phyloP scores from a whole-genome alignment of 495 filamentous ascomycete genomes.

The Lophiostoma macrostomum region DNA sequence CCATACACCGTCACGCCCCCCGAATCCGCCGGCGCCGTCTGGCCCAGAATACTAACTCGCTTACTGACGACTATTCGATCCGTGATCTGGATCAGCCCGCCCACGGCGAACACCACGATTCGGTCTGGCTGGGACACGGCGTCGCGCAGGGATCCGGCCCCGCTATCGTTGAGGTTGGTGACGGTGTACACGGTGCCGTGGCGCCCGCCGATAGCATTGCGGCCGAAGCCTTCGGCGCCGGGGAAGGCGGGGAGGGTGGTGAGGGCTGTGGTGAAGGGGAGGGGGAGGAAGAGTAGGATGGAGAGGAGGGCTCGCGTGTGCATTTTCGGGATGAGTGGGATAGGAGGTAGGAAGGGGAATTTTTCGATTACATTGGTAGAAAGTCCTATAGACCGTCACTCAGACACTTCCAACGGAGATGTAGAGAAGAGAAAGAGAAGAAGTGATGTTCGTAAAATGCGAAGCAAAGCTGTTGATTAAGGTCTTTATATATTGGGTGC shows the following conservation, averaged over 20 bases:
- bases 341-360: too few relatives aligned
- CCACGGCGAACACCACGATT: slow-evolving; percentile 24
- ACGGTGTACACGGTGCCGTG: slow-evolving; percentile 25
- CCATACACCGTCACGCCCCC: slow-evolving; percentile 29
- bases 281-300: too few relatives aligned
- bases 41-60: slow-evolving; percentile 18
- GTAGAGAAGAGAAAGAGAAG: too few relatives aligned
- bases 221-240: slow-evolving; percentile 29
- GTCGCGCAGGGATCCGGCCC: slow-evolving; percentile 26
- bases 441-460: too few relatives aligned
- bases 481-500: too few relatives aligned
- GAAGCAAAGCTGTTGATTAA: too few relatives aligned
- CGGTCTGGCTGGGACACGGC: slow-evolving; percentile 25
- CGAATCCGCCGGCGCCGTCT: slow-evolving; percentile 26
- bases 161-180: slow-evolving; percentile 26
- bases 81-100: slow-evolving; percentile 21
- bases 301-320: too few relatives aligned
- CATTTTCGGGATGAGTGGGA: too few relatives aligned
- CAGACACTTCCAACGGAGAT: too few relatives aligned
- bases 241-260: slow-evolving; percentile 23
- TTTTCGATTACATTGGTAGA: too few relatives aligned
- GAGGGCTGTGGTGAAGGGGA: too few relatives aligned
- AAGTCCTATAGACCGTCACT: too few relatives aligned
- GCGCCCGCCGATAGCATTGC: slow-evolving; percentile 24
- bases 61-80: slow-evolving; percentile 16